Evolutionary conservation across 164 flowering plant genomes (phyloP).

Genomic region (Houttuynia cordata): DNA sequence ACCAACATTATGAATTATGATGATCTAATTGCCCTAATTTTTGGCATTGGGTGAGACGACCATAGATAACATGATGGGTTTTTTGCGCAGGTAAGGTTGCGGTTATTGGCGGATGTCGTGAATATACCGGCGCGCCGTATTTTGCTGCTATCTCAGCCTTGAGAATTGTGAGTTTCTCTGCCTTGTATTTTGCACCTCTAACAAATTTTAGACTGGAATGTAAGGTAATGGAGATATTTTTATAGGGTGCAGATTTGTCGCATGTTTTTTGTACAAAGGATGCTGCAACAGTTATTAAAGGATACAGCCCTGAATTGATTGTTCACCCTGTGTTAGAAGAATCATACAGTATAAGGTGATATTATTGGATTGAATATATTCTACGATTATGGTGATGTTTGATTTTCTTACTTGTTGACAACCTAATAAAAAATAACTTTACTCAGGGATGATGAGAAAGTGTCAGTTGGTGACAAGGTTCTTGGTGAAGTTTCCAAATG

Average conservation of each 20-base stretch:
- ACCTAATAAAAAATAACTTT: constrained; percentile 7
- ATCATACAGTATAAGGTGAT: constrained; percentile 72
- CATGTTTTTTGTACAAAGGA: constrained; percentile 96
- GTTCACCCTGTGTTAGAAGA: constrained; percentile 95
- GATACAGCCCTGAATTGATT: constrained; percentile 95
- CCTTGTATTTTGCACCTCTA: not conserved
- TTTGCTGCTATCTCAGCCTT: constrained; percentile 95
- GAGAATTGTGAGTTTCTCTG: constrained; percentile 56
- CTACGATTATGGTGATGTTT: not conserved
- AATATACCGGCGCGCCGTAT: constrained; percentile 98
- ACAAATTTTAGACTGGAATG: not conserved
- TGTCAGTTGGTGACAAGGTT: constrained; percentile 31
- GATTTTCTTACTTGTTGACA: not conserved
- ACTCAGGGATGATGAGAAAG: constrained; percentile 61
- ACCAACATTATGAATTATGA: too few species aligned
- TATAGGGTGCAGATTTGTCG: constrained; percentile 97
- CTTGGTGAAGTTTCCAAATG: constrained; percentile 81
- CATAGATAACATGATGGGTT: not conserved
- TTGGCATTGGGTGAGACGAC: too few species aligned
- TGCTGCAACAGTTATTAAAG: constrained; percentile 87
- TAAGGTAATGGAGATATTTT: constrained; percentile 1
- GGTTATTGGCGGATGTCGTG: constrained; percentile 95
- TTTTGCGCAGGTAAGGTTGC: constrained; percentile 73
- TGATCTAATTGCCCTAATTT: too few species aligned
- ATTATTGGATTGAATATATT: not conserved